phyloP scores from a whole-genome alignment of 2,329 filamentous ascomycete species.

The Pyricularia grisea region DNA sequence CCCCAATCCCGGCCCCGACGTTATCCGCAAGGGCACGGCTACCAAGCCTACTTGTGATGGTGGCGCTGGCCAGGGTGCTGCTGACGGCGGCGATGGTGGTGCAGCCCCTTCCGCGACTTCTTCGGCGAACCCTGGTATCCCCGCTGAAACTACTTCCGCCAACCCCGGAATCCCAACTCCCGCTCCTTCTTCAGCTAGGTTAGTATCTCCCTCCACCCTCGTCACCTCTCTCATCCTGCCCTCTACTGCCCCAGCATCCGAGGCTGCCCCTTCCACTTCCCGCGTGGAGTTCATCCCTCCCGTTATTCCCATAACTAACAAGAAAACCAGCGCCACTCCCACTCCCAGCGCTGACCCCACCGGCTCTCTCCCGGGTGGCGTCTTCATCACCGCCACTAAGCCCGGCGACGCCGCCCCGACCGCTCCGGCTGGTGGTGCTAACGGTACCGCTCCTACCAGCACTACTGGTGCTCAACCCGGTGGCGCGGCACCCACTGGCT shows the following conservation, averaged over 20 bases:
- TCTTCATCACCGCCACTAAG: constrained; percentile 26
- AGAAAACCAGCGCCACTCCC: neutral
- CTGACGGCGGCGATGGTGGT: neutral
- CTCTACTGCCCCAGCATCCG: neutral
- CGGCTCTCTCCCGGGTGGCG: constrained; percentile 25
- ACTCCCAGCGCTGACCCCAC: neutral
- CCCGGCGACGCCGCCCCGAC: constrained; percentile 3
- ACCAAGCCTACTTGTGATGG: constrained; percentile 2
- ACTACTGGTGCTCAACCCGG: neutral
- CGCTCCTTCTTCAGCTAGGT: constrained; percentile 5
- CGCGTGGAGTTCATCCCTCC: neutral
- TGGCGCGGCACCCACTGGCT: constrained; percentile 6
- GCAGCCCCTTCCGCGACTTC: neutral
- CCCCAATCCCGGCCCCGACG: constrained; percentile 3
- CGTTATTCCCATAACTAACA: constrained; percentile 1
- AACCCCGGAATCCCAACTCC: neutral
- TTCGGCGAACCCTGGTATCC: neutral
- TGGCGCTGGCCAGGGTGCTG: neutral
- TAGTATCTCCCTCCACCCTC: constrained; percentile 15
- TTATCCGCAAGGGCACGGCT: neutral
- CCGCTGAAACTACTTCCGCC: neutral
- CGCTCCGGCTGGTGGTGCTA: constrained; percentile 5
- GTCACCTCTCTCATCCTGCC: neutral
- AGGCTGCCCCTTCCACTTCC: neutral
- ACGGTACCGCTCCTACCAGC: neutral